These are phyloP conservation scores for Claviceps monticola DNA, from an alignment of 2,329 filamentous ascomycete genomes.

Conservation along the genomic window DNA sequence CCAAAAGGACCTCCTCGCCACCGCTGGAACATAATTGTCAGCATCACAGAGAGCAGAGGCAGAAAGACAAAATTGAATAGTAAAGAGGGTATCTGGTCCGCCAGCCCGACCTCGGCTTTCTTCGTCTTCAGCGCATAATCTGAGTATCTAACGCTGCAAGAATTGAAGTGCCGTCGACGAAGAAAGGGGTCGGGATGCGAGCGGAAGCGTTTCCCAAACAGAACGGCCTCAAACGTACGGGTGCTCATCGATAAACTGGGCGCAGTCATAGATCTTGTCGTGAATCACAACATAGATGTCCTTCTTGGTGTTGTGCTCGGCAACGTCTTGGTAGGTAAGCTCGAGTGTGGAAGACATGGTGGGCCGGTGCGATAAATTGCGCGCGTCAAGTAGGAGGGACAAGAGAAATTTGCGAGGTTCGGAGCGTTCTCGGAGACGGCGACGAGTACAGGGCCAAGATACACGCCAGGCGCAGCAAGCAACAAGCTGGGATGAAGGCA, in stretches of 20 bases:
- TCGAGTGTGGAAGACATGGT: constrained; percentile 24
- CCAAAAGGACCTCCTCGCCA: constrained; percentile 94
- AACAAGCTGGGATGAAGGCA: not conserved
- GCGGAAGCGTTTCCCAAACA: not conserved
- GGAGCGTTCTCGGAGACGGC: too few relatives aligned
- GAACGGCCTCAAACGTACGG: constrained; percentile 42
- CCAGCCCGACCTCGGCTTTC: too few relatives aligned
- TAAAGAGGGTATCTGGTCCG: too few relatives aligned
- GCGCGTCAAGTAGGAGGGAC: not conserved
- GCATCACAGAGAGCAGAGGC: not conserved
- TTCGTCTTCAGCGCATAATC: not conserved
- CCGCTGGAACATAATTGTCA: constrained; percentile 42
- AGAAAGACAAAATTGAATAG: not conserved
- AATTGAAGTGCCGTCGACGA: not conserved
- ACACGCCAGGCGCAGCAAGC: not conserved
- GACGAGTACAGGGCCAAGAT: not conserved
- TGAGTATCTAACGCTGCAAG: not conserved
- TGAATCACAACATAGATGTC: constrained; percentile 85
- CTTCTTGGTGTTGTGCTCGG: constrained; percentile 83
- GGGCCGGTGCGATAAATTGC: not conserved
- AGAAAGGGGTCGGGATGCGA: not conserved
- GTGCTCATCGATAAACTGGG: constrained; percentile 92
- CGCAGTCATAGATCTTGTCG: constrained; percentile 88
- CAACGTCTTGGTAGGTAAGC: constrained; percentile 69
- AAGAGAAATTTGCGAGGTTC: not conserved